Evolutionary conservation across 495 filamentous ascomycete genomes (phyloP), one percentile per base, ranked within the genome.

Genomic region (Usnea hakonensis): DNA sequence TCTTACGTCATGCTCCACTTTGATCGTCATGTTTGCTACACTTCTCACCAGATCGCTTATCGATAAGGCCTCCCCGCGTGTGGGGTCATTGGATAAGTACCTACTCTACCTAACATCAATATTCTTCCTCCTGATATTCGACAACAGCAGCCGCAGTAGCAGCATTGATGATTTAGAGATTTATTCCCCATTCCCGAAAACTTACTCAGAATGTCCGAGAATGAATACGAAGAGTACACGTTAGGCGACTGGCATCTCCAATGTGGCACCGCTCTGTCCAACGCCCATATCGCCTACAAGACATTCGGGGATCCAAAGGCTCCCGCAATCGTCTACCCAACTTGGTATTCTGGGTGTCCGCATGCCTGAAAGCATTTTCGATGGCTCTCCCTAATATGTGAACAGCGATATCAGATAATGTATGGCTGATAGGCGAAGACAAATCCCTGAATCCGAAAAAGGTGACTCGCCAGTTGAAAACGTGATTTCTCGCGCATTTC

Each of bases 241-340:
- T 76, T 87, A 7, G 85, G 83, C 14, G 81, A 87, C 69, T 87
- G 83, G 79, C 73, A 82, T 64, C 77, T 88, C 26, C 80, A 85
- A 66, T 81, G 77, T 35, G 84, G 84, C 32, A 75, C 81, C 60
- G 77, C 70, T 44, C 79, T 88, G 33, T 63, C 72, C 28, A 71
- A 85, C 70, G 83, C 86, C 17, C 72, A 80, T 44, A 78, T 90
- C 62, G 86, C 87, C 32, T 90, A 86, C 73, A 88, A 86, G 71
- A 87, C 87, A 13, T 85, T 88, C 65, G 87, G 87, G 8, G 77
- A 85, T 56, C 72, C 81, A 2, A 78, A 72, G 8, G 77, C 73
- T n/a, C 85, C 86, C 23, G 83, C 84, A 3, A 83, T 90, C 57
- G 77, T 90, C 40, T 89, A 90, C 68, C 87, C 87, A 16, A 81